Base-by-base conservation (phyloP, 2,329 filamentous ascomycete genomes). In the Alternaria arbusti region DNA sequence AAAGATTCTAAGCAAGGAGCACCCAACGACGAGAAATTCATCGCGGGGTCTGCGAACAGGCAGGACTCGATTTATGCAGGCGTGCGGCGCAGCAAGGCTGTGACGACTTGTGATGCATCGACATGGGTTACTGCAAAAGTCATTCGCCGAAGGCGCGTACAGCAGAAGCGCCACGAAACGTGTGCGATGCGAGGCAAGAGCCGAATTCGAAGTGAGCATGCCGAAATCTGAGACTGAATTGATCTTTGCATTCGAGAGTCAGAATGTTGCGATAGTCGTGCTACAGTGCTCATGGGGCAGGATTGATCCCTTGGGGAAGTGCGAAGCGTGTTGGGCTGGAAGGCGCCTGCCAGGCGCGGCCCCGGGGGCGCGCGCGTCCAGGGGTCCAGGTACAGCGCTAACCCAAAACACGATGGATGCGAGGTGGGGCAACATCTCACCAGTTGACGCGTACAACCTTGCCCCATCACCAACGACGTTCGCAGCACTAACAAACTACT, bases 21-120 rank as follows among this genome's bases (percentile, higher is more conserved):
- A 54, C 7, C 12, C 28, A 40, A 7, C 28, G 26, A 52, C 36
- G 50, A 52, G 9, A 5, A 36, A 36, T 13, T 8, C 12, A 52
- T 3, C 30, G 30, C 30, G 30, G 30, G n/a, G n/a, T n/a, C n/a
- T n/a, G n/a, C n/a, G n/a, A n/a, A n/a, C n/a, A n/a, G n/a, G n/a
- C n/a, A n/a, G n/a, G n/a, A n/a, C n/a, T n/a, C n/a, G n/a, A n/a
- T 6, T 4, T 9, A 52, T 47, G 64, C 55, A 62, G 11, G 45
- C 9, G n/a, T 11, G 45, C 43, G 62, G 63, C 62, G 30, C 59
- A 65, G 62, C 57, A 57, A 61, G 65, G 54, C 59, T 63, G 56
- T 20, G 43, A 26, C 57, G 47, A n/a, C 12, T 32, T 51, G 49
- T 51, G 26, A 51, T 32, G 7, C 28, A 32, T 22, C 17, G 49